Evolutionary conservation across 352 stramenopile genomes (phyloP), one percentile per base, ranked within the genome.

Genomic region (Phytophthora sp.): DNA sequence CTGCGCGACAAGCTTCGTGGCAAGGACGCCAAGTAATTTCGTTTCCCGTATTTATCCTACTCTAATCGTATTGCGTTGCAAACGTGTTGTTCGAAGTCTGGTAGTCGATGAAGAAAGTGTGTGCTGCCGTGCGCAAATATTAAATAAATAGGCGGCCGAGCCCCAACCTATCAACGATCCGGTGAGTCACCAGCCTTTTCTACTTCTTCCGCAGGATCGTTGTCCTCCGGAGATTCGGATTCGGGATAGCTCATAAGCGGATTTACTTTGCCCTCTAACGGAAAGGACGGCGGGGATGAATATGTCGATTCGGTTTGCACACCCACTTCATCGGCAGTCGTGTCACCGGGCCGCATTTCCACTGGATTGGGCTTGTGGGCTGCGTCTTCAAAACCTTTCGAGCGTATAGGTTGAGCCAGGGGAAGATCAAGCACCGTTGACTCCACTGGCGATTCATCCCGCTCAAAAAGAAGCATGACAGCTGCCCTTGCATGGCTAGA

Each of bases 391-490:
- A 24, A 34, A 13, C 21, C 11, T 37, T 12, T 38, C 12, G 39
- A 4, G 17, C 17, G 31, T 10, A 43, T 18, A 32, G 15, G 30
- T 20, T 31, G 13, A 31, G 12, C 9, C 10, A 51, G 12, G 11
- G 43, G 57, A 12, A 91, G 60, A 10, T 82, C 34, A 5, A 91
- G 51, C 26, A 67, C 62, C 5, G 69, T 51, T 8, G 64, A 73
- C 42, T 79, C 71, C 11, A 83, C 61, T 13, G 66, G 59, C 7
- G 66, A 69, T 17, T 46, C 35, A 27, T 91, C 76, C 5, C 82
- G 75, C 56, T 89, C 76, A 53, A 89, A 89, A 9, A 91, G 57
- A 31, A 89, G 58, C 26, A 53, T 50, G 45, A 89, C 83, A 2
- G 75, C 79, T 10, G 49, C 31, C 11, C 62, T 43, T 5, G 69